Conservation (phyloP, 2,329 filamentous ascomycete genomes). For the Microcera coccophila region DNA sequence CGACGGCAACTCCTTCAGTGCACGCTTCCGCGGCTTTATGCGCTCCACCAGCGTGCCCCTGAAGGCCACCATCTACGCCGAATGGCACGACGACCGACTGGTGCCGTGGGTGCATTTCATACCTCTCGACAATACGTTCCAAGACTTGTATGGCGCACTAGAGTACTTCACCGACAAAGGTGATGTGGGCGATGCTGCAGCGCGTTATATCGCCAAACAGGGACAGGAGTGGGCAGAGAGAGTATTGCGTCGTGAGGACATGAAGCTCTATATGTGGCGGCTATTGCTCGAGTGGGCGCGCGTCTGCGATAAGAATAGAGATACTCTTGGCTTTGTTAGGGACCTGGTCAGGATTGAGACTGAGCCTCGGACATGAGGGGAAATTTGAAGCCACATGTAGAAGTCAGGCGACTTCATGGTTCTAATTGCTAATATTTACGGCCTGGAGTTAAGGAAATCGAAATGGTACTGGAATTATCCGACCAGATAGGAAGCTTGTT, state of each 20-base stretch:
- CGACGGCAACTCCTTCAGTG: slow-evolving; percentile 65
- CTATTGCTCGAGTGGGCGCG: slow-evolving; percentile 57
- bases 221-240: slow-evolving; percentile 59
- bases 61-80: slow-evolving; percentile 68
- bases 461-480: too few species aligned
- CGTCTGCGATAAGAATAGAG: slow-evolving; percentile 44
- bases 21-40: slow-evolving; percentile 61
- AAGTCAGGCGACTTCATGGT: too few species aligned
- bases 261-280: slow-evolving; percentile 62
- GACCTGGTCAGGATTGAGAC: slow-evolving; percentile 37
- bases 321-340: slow-evolving; percentile 42
- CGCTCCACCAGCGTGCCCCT: slow-evolving; percentile 61
- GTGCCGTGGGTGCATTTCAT: slow-evolving; percentile 70
- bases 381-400: too few species aligned
- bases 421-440: too few species aligned
- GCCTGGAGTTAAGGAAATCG: neutral
- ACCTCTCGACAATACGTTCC: slow-evolving; percentile 65
- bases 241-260: slow-evolving; percentile 61
- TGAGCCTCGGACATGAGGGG: too few species aligned
- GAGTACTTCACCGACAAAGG: slow-evolving; percentile 60
- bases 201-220: slow-evolving; percentile 54
- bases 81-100: slow-evolving; percentile 71
- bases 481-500: too few species aligned
- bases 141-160: slow-evolving; percentile 62
- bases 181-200: slow-evolving; percentile 49